Evolutionary conservation across 23 red algal genomes (phyloP).

Genomic region (Gracilariopsis chorda): DNA sequence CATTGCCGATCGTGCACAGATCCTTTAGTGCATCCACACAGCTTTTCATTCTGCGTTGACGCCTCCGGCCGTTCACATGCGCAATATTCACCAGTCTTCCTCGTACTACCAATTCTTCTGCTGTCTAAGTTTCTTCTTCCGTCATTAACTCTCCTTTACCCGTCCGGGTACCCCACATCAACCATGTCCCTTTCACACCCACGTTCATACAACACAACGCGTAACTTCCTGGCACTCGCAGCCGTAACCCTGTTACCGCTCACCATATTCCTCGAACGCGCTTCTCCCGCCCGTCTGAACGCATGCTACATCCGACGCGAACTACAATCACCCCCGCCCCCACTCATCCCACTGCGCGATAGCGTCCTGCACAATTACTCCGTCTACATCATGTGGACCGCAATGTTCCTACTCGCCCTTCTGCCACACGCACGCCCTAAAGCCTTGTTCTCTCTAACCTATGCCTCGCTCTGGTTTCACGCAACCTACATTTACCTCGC

Average conservation of each 20-base stretch:
- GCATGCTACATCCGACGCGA: slow-evolving; percentile 62
- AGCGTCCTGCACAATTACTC: slow-evolving; percentile 68
- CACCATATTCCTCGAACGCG: background rate
- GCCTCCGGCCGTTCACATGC: too few species aligned
- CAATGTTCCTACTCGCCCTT: slow-evolving; percentile 53
- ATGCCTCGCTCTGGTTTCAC: slow-evolving; percentile 86
- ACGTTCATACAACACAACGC: background rate
- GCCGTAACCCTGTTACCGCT: background rate
- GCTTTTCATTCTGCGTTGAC: too few species aligned
- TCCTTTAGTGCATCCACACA: too few species aligned
- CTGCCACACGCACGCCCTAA: slow-evolving; percentile 26
- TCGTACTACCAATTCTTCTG: too few species aligned
- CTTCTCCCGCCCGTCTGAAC: slow-evolving; percentile 4
- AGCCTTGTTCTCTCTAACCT: slow-evolving; percentile 60
- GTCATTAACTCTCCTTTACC: too few species aligned
- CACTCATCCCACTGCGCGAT: slow-evolving; percentile 63
- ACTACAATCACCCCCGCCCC: slow-evolving; percentile 14
- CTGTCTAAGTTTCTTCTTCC: too few species aligned
- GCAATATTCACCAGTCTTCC: too few species aligned
- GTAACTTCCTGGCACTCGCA: background rate
- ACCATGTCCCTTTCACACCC: background rate
- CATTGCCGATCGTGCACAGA: too few species aligned
- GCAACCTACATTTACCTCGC: slow-evolving; percentile 67
- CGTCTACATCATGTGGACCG: slow-evolving; percentile 70
- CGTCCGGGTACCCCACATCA: too few species aligned